Percentiles rank a stretch among this genome's conserved stretches.
These are phyloP conservation scores for Blastobotrys proliferans DNA, from an alignment of 1,139 yeast species.

Conservation along the genomic window DNA sequence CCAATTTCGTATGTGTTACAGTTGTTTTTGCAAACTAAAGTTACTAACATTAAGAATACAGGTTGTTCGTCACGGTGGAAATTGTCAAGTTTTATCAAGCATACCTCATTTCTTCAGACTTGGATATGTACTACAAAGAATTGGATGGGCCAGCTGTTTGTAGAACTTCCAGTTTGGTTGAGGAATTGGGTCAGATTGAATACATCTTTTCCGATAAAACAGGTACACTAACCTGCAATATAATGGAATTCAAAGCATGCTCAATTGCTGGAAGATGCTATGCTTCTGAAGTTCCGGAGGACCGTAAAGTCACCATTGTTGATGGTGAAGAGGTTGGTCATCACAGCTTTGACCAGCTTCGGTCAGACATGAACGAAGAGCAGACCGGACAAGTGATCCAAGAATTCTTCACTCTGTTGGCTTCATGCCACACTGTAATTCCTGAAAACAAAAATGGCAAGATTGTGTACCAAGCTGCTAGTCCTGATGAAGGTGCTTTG, in stretches of 20 bases:
- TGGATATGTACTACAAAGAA: constrained; percentile 84
- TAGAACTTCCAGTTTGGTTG: constrained; percentile 90
- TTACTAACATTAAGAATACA: constrained; percentile 13
- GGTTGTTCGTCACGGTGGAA: constrained; percentile 89
- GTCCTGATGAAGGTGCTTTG: constrained; percentile 98
- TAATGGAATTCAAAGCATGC: constrained; percentile 95
- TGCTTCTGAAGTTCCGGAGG: constrained; percentile 88
- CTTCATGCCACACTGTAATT: constrained; percentile 96
- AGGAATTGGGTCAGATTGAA: constrained; percentile 93
- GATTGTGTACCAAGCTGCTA: constrained; percentile 95
- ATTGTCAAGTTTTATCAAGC: constrained; percentile 95
- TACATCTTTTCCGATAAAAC: constrained; percentile 95
- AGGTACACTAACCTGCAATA: constrained; percentile 89
- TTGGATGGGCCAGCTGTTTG: constrained; percentile 94
- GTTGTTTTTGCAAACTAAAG: too few relatives aligned
- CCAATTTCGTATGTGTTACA: constrained; percentile 63
- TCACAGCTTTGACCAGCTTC: constrained; percentile 65
- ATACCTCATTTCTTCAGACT: constrained; percentile 84
- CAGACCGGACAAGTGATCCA: constrained; percentile 62
- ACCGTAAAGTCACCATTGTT: constrained; percentile 61
- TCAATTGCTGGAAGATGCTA: constrained; percentile 91
- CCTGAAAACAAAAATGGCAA: constrained; percentile 63
- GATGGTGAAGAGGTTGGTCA: constrained; percentile 84
- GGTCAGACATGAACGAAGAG: constrained; percentile 45
- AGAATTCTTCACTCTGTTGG: constrained; percentile 76